Evolutionary conservation across 106 monocot genomes (phyloP).

Genomic region (Xerophyta viscosa): DNA sequence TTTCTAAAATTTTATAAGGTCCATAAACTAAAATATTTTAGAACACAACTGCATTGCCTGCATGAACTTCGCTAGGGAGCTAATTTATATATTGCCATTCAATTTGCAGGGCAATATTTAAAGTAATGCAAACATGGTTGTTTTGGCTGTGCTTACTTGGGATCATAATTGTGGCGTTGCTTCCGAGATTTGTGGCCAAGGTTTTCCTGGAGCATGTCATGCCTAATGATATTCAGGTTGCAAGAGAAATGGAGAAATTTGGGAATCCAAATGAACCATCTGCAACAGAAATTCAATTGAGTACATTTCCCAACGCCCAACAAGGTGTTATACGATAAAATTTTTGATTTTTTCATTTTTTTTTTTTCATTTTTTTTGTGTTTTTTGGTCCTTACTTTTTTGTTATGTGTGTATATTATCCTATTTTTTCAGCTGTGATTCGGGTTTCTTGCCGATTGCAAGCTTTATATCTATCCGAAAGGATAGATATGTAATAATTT

Average conservation of each 20-base stretch:
- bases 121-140: constrained; percentile 49
- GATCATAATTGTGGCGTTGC: constrained; percentile 42
- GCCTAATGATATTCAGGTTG: constrained; percentile 76
- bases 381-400: not conserved
- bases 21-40: too few species aligned
- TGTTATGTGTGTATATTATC: constrained; percentile 41
- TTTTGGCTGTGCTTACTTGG: constrained; percentile 74
- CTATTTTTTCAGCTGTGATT: constrained; percentile 45
- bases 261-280: constrained; percentile 1
- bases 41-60: too few species aligned
- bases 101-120: constrained; percentile 77
- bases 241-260: constrained; percentile 66
- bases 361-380: constrained; percentile 1
- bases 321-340: constrained; percentile 8
- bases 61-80: too few species aligned
- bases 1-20: too few species aligned
- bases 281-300: constrained; percentile 39
- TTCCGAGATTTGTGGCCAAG: constrained; percentile 63
- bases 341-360: constrained; percentile 10
- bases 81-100: not conserved
- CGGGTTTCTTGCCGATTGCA: constrained; percentile 19
- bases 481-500: constrained; percentile 20
- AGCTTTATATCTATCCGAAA: constrained; percentile 33
- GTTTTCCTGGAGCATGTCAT: constrained; percentile 35
- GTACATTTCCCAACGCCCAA: constrained; percentile 11